Percentiles rank a stretch among this genome's conserved stretches.
Evolutionary conservation across 2,329 filamentous ascomycete genomes (phyloP).

Genomic region (Alternaria sp.): DNA sequence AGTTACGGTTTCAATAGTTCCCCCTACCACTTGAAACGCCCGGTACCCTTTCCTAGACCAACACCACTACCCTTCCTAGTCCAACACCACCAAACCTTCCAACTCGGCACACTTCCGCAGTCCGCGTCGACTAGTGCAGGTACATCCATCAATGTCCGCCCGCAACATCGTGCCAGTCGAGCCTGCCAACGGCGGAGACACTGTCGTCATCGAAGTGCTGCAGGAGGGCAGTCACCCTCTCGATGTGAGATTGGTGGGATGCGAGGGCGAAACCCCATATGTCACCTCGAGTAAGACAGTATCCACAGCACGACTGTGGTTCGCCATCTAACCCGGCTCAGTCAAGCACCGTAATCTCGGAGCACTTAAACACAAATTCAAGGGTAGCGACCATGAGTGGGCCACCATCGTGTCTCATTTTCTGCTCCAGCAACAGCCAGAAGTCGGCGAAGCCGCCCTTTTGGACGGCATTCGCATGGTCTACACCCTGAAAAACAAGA

Average conservation of each 20-base stretch:
- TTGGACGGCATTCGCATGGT: slow-evolving; percentile 65
- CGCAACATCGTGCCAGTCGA: slow-evolving; percentile 66
- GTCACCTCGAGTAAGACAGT: slow-evolving; percentile 63
- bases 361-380: slow-evolving; percentile 45
- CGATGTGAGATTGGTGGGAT: slow-evolving; percentile 73
- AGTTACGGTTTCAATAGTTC: slow-evolving; percentile 20
- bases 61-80: neutral
- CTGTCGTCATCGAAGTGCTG: slow-evolving; percentile 69
- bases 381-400: slow-evolving; percentile 67
- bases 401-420: slow-evolving; percentile 66
- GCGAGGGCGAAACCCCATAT: slow-evolving; percentile 72
- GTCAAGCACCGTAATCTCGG: slow-evolving; percentile 46
- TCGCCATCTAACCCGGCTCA: slow-evolving; percentile 38
- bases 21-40: slow-evolving; percentile 22
- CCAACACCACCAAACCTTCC: slow-evolving; percentile 1
- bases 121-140: slow-evolving; percentile 2
- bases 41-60: slow-evolving; percentile 18
- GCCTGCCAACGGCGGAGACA: slow-evolving; percentile 63
- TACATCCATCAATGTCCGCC: slow-evolving; percentile 18
- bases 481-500: slow-evolving; percentile 64
- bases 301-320: slow-evolving; percentile 22
- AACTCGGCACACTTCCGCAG: slow-evolving; percentile 5
- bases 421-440: slow-evolving; percentile 58
- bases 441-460: slow-evolving; percentile 57
- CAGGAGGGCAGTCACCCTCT: slow-evolving; percentile 63